Evolutionary conservation across 306 rosid genomes (phyloP), one percentile per base, ranked within the genome.

Genomic region (Sesbania bispinosa): DNA sequence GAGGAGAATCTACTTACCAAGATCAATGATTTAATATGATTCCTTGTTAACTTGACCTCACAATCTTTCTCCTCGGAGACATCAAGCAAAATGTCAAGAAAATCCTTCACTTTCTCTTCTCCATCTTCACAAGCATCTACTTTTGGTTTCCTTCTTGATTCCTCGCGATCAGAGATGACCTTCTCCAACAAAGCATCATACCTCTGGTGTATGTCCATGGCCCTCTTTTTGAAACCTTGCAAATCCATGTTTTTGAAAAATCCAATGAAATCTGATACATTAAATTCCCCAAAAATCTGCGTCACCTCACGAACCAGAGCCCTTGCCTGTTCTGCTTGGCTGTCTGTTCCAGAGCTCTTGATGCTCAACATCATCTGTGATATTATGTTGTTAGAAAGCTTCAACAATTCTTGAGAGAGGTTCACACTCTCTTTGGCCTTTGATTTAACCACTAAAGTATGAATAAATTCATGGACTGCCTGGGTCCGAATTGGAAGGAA

Each of bases 321-420:
- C 79, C 70, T 23, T 0, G 77, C 84, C 61, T 82, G 41, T 23
- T 74, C 84, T 0, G 78, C 78, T 5, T 47, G 75, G 39, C 9
- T 13, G 7, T 76, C 76, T 0, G 76, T 42, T 21, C 20, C 82
- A 0, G 85, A 77, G 11, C 79, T 72, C 64, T 73, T 78, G 14
- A 81, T 67, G 64, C 89, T 72, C 41, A 83, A 9, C 80, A 88
- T 80, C 88, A 85, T 88, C 19, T 39, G 42, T 0, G 83, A 80
- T 3, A 83, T 81, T 0, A 88, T 6, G 53, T 80, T 80, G 84
- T 76, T 83, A 0, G 80, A 48, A 6, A 85, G 71, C 47, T 73
- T 80, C 6, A 84, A 1, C n/a, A 87, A 39, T 27, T 63, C 80
- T 14, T 76, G 50, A 0, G 82, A 64, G 4, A 85, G 77, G 41